Conservation (phyloP, 2,329 filamentous ascomycete genomes). For the Phaeosphaeria sp. region DNA sequence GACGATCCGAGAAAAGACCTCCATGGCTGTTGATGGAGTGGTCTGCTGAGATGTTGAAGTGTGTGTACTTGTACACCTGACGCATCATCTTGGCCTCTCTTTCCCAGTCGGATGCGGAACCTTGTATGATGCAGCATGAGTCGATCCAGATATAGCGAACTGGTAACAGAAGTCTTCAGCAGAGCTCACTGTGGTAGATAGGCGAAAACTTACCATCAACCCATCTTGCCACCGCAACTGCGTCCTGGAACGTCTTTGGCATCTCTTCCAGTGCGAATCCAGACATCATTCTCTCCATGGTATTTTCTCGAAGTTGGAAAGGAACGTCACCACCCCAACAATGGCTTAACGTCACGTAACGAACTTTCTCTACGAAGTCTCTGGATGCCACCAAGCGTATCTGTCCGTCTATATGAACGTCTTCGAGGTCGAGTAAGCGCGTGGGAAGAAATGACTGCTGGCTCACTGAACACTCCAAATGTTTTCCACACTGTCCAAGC, state of each 20-base stretch:
- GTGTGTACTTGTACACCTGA: slow-evolving; percentile 5
- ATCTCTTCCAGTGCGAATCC: neutral
- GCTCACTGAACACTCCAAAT: neutral
- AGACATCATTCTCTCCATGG: neutral
- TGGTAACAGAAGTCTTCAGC: neutral
- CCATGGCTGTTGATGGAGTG: slow-evolving; percentile 5
- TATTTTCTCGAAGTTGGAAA: neutral
- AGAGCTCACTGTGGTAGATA: too few relatives aligned
- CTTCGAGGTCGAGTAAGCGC: neutral
- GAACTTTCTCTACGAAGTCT: neutral
- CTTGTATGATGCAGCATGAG: slow-evolving; percentile 7
- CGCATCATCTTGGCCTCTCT: slow-evolving; percentile 8
- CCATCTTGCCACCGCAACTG: slow-evolving; percentile 1
- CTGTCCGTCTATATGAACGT: neutral
- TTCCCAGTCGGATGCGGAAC: slow-evolving; percentile 3
- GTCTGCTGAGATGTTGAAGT: slow-evolving; percentile 7
- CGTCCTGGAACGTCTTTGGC: slow-evolving; percentile 1
- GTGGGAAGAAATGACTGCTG: neutral
- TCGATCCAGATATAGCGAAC: slow-evolving; percentile 13
- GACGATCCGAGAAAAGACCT: neutral
- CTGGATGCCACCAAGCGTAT: slow-evolving; percentile 1
- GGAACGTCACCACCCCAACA: slow-evolving; percentile 6
- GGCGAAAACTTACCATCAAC: neutral
- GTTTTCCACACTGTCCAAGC: neutral
- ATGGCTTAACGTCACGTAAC: slow-evolving; percentile 10